Base-by-base conservation (phyloP, 2,329 filamentous ascomycete genomes). In the Aureobasidium lini region DNA sequence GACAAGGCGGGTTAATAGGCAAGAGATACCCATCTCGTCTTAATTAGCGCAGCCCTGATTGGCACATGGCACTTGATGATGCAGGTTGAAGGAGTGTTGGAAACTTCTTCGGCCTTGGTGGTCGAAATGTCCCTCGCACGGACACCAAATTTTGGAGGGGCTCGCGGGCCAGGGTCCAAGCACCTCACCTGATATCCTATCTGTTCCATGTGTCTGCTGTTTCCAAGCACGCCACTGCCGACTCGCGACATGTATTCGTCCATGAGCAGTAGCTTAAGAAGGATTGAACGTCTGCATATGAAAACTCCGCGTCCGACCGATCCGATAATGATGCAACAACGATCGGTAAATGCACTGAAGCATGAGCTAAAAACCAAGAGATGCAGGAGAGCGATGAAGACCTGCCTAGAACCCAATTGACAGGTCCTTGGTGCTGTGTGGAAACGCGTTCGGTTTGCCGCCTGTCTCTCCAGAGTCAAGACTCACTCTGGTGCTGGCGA, bases 101-200 rank as follows among this genome's bases (percentile, higher is more conserved):
- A 52, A 52, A 52, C 23, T 18, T 28, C 31, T 37, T 23, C 11
- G 31, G 31, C 6, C 46, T 23, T 34, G 23, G 46, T 48, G 29
- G n/a, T 48, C 13, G 46, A 18, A 31, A 36, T 49, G 36, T 16
- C 28, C 18, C 13, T 36, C 48, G 48, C 48, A 52, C 48, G 36
- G 48, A 31, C 48, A 10, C 18, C 2, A 18, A 52, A 52, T 52
- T 29, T 50, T 52, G 34, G 42, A 47, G 29, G 44, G 43, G 15
- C 13, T 46, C 23, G 13, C 23, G 31, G 46, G 4, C 47, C 36
- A 52, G 48, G 34, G 36, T 54, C 50, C 50, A 54, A 54, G 50
- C 40, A 46, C 52, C 52, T 56, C 52, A 56, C 52, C 40, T 56
- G 52, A 56, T 56, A 32, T 32, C 50, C 23, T 43, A 29, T 18